Base-by-base conservation (phyloP, 225 moss, liverwort and hornwort species). In the Straminergon stramineum region DNA sequence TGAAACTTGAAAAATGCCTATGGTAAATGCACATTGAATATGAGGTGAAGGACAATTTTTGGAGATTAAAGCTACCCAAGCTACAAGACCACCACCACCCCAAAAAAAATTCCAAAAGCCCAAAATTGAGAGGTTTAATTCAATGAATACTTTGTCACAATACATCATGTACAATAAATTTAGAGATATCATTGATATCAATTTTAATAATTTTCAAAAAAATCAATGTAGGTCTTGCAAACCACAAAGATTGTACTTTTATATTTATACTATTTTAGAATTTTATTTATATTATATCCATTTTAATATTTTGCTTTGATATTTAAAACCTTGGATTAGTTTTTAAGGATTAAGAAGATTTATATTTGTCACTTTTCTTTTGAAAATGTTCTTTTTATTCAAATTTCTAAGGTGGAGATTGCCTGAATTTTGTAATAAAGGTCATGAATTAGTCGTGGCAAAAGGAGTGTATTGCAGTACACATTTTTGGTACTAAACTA, bases 161-260 rank as follows among this genome's bases (percentile, higher is more conserved):
- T 32, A 9, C 13, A 75, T 18, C 2, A 0, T 51, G 2, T 7
- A 51, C 0, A 20, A 0, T 20, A 32, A 75, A 75, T 32, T 51
- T 20, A 52, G 20, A 52, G 0, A 20, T 19, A 1, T 52, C 32
- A 12, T 32, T 75, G 51, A 18, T 51, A 48, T 20, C 5, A 75
- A 32, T 51, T 51, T 12, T 51, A 51, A 31, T 75, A 6, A 18
- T 31, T 18, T 18, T 11, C 30, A 45, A 45, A 18, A 43, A 75
- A 18, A 17, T 9, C 6, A 75, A 19, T 7, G 1, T 31, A 19
- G 4, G 11, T 51, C 19, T 31, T 31, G 2, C 2, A 75, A 51
- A 19, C 51, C 2, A 75, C 1, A 31, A 51, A 51, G 31, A 48
- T 32, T 51, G 4, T 51, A 31, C 31, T 19, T 18, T 43, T 32